Evolutionary conservation across 164 flowering plant species (phyloP), one percentile per base, ranked within the genome.

Genomic region (Macadamia tetraphylla): DNA sequence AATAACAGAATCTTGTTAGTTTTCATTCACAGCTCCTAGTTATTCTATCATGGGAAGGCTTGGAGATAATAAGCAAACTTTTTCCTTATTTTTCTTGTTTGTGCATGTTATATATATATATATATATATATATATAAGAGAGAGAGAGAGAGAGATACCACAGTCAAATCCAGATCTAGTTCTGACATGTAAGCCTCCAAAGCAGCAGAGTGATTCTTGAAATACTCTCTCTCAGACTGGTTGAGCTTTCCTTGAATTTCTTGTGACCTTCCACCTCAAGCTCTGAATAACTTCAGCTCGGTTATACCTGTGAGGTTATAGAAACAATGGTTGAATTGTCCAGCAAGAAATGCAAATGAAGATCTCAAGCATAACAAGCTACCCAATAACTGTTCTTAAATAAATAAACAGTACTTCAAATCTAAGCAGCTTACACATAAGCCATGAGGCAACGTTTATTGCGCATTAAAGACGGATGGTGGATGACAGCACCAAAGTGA

Each of bases 381-480:
- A 67, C 51, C 43, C 15, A 70, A 9, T 57, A 35, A 5, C 49
- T 56, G 32, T 65, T 12, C 9, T 23, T 48, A 30, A 31, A 7
- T 17, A 12, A 48, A 12, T 31, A 65, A 32, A 56, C 3, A 40
- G 48, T 6, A 31, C n/a, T 63, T 31, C 40, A 58, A 32, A 29
- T 30, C 6, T 23, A 23, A 71, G 29, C 63, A 55, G 3, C 61
- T 81, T 79, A 86, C 89, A 84, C 70, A 69, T 86, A 88, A 31
- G 99, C 90, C 96, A 83, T 83, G 52, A 88, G 80, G 69, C 90
- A 88, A 58, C 93, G 89, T 75, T 88, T 88, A 71, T 90, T 92
- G 65, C 94, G 88, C 60, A 78, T 75, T 70, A 90, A 70, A 64
- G 99, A 82, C 58, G 89, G 90, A 75, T 94, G 99, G 73, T 92